Percentiles rank a stretch among this genome's conserved stretches.
phyloP scores from a whole-genome alignment of 78 protist genomes.

The Tieghemostelium lacteum region DNA sequence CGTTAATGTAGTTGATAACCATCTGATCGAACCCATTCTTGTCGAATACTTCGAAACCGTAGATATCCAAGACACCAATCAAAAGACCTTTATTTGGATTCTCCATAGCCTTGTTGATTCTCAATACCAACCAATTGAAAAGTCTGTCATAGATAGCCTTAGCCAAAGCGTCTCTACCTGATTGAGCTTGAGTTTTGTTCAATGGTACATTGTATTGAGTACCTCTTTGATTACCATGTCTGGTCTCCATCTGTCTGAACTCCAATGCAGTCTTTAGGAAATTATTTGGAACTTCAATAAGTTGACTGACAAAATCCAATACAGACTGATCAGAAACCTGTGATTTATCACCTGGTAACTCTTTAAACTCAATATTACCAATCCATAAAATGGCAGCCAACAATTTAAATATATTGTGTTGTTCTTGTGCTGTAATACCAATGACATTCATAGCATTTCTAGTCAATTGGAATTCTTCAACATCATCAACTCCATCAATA shows the following conservation, averaged over 20 bases:
- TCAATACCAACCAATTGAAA: slow-evolving; percentile 80
- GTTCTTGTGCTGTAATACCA: slow-evolving; percentile 82
- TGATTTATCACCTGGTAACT: slow-evolving; percentile 61
- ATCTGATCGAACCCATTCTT: slow-evolving; percentile 94
- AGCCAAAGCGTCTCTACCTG: slow-evolving; percentile 82
- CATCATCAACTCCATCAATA: slow-evolving; percentile 73
- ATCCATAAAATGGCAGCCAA: slow-evolving; percentile 90
- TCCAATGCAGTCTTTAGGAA: slow-evolving; percentile 68
- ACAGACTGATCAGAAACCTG: slow-evolving; percentile 37
- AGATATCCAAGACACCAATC: slow-evolving; percentile 92
- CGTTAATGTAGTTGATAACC: slow-evolving; percentile 96
- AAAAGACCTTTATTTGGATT: slow-evolving; percentile 25
- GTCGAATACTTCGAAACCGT: slow-evolving; percentile 92
- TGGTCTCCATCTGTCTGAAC: slow-evolving; percentile 79
- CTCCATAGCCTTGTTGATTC: slow-evolving; percentile 83
- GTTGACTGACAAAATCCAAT: slow-evolving; percentile 71
- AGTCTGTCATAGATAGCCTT: slow-evolving; percentile 65
- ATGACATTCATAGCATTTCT: slow-evolving; percentile 87
- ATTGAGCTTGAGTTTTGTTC: slow-evolving; percentile 71
- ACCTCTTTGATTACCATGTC: slow-evolving; percentile 81
- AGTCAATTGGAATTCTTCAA: slow-evolving; percentile 47
- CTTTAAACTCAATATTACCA: slow-evolving; percentile 87
- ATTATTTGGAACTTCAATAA: slow-evolving; percentile 65
- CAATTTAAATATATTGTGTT: slow-evolving; percentile 57
- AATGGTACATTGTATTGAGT: slow-evolving; percentile 85